Evolutionary conservation across 345 rosid genomes (phyloP).

Genomic region (Aurinia saxatilis): DNA sequence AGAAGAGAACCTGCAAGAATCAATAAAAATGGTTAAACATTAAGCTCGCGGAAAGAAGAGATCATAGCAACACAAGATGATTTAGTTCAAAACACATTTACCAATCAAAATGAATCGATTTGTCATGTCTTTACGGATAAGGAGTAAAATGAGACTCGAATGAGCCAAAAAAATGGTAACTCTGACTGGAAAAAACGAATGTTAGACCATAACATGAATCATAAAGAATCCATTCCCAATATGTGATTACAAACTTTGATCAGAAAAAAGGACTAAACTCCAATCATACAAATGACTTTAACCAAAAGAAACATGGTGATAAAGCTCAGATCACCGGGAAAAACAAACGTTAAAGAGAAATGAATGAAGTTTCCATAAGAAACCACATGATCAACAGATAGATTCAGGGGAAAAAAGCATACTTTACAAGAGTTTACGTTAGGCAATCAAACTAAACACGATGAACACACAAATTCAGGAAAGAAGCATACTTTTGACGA

Average conservation of each 20-base stretch:
- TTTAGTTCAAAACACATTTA: neutral
- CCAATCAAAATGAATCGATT: neutral
- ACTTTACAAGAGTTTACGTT: neutral
- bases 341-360: neutral
- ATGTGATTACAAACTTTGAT: neutral
- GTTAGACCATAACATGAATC: neutral
- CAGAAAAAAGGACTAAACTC: neutral
- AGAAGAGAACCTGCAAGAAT: conserved; percentile 49
- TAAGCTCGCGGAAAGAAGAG: neutral
- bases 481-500: neutral
- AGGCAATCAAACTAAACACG: neutral
- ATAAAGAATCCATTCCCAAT: neutral
- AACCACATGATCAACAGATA: neutral
- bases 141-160: neutral
- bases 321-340: neutral
- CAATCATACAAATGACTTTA: neutral
- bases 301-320: neutral
- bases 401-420: neutral
- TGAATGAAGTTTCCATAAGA: neutral
- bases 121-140: neutral
- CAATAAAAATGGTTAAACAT: neutral
- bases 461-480: neutral
- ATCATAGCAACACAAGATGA: neutral
- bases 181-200: neutral
- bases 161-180: neutral